Percentiles rank a stretch among this genome's conserved stretches.
Evolutionary conservation across 2,329 filamentous ascomycete species (phyloP).

Genomic region (Alternaria gaisen): DNA sequence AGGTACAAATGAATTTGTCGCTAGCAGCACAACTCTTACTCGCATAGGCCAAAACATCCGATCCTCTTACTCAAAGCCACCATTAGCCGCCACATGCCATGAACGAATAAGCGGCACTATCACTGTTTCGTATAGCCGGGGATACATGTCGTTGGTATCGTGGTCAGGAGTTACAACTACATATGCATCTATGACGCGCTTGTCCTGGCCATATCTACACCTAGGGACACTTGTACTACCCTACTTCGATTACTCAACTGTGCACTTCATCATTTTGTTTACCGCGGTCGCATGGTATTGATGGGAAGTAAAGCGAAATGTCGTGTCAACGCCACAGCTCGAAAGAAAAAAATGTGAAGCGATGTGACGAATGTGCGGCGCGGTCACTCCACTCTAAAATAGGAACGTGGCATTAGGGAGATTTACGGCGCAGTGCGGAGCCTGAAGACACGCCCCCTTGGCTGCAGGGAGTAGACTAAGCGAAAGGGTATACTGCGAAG

Average conservation of each 20-base stretch:
- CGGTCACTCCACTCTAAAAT: constrained; percentile 21
- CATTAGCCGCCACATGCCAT: constrained; percentile 28
- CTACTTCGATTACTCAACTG: constrained; percentile 1
- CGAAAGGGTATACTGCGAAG: constrained; percentile 16
- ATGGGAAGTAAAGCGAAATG: constrained; percentile 1
- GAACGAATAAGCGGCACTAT: constrained; percentile 27
- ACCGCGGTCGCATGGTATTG: neutral
- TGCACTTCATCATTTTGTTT: neutral
- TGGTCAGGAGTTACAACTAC: constrained; percentile 19
- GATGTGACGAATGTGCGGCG: constrained; percentile 17
- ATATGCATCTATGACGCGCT: constrained; percentile 37
- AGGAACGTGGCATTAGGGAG: constrained; percentile 25
- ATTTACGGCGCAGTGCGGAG: constrained; percentile 21
- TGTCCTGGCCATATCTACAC: constrained; percentile 11
- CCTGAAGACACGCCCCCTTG: constrained; percentile 18
- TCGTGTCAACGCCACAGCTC: neutral
- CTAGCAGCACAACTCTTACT: constrained; percentile 27
- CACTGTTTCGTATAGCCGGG: constrained; percentile 19
- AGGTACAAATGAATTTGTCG: constrained; percentile 23
- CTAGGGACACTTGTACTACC: constrained; percentile 4
- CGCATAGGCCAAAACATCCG: constrained; percentile 36
- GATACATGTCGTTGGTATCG: constrained; percentile 4
- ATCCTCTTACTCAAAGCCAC: constrained; percentile 17
- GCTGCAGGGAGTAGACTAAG: constrained; percentile 17
- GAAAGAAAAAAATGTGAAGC: constrained; percentile 7